Conservation (phyloP, 805 yeast species). For the Cyberlindnera amylophila region DNA sequence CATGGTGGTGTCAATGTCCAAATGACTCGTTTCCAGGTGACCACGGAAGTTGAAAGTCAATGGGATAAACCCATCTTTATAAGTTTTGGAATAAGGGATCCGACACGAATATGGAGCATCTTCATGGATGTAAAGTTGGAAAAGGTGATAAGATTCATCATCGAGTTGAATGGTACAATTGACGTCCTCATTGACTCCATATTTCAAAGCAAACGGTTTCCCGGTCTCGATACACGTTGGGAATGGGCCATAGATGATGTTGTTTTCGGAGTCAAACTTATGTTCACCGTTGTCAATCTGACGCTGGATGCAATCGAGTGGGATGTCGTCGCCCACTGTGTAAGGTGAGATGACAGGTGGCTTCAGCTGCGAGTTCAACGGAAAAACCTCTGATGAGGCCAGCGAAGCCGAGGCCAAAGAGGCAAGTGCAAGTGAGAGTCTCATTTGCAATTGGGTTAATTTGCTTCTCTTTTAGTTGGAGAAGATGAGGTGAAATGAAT, state of each 20-base stretch:
- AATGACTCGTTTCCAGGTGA: slow-evolving; percentile 59
- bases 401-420: slow-evolving; percentile 4
- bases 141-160: slow-evolving; percentile 66
- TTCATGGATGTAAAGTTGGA: slow-evolving; percentile 73
- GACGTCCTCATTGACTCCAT: slow-evolving; percentile 44
- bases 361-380: slow-evolving; percentile 14
- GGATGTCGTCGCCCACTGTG: slow-evolving; percentile 38
- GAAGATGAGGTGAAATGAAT: too few species aligned
- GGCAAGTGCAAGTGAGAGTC: not conserved
- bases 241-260: slow-evolving; percentile 54
- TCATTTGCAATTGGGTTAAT: too few species aligned
- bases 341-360: slow-evolving; percentile 26
- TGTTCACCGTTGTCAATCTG: slow-evolving; percentile 77
- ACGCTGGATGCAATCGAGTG: slow-evolving; percentile 59
- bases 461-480: too few species aligned
- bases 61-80: slow-evolving; percentile 46
- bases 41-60: slow-evolving; percentile 64
- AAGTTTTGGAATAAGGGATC: slow-evolving; percentile 41
- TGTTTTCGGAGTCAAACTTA: slow-evolving; percentile 53
- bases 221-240: slow-evolving; percentile 66
- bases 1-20: slow-evolving; percentile 58
- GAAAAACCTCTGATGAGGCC: slow-evolving; percentile 21
- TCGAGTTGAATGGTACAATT: slow-evolving; percentile 59
- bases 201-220: slow-evolving; percentile 51
- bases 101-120: slow-evolving; percentile 74